A percentile compares a stretch with the other conserved stretches of the same genome.
Evolutionary conservation across 2,329 filamentous ascomycete genomes (phyloP).

Genomic region (Xylaria sp.): DNA sequence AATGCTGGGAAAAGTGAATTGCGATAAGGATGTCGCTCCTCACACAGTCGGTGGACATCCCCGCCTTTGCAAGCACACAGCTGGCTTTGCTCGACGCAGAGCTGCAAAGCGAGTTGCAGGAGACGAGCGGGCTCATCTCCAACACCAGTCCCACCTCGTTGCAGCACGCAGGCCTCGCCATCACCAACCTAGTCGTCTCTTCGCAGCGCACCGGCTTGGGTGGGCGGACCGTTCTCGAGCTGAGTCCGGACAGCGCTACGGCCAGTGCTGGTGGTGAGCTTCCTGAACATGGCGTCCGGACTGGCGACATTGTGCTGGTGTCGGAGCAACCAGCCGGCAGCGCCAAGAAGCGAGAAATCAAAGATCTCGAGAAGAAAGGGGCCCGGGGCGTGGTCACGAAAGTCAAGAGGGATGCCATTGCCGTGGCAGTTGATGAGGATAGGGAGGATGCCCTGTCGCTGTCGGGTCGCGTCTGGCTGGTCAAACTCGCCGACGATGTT

Average conservation of each 20-base stretch:
- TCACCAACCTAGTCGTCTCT: conserved; percentile 77
- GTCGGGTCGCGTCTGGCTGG: conserved; percentile 67
- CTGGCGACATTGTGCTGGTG: conserved; percentile 81
- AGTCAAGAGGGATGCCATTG: conserved; percentile 67
- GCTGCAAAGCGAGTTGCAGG: conserved; percentile 75
- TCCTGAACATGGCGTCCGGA: conserved; percentile 78
- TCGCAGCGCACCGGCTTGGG: conserved; percentile 89
- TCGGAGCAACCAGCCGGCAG: conserved; percentile 78
- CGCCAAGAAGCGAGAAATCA: conserved; percentile 77
- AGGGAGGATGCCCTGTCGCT: conserved; percentile 58
- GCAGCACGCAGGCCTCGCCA: conserved; percentile 79
- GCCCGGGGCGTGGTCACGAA: conserved; percentile 76
- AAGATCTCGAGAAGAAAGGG: conserved; percentile 74
- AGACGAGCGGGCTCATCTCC: conserved; percentile 74
- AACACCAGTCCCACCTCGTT: conserved; percentile 75
- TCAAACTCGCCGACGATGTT: conserved; percentile 75
- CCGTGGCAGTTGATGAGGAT: conserved; percentile 76
- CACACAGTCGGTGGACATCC: conserved; percentile 65
- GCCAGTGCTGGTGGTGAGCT: conserved; percentile 60
- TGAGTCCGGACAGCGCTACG: conserved; percentile 77
- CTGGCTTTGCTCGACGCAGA: conserved; percentile 76
- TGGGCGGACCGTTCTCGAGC: conserved; percentile 88
- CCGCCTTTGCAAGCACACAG: conserved; percentile 76
- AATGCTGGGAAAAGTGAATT: not conserved
- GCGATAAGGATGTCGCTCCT: conserved; percentile 50